A percentile compares a stretch with the other conserved stretches of the same genome.
Evolutionary conservation across 169 alveolate genomes (phyloP).

Genomic region (Plasmodium reichenowi): DNA sequence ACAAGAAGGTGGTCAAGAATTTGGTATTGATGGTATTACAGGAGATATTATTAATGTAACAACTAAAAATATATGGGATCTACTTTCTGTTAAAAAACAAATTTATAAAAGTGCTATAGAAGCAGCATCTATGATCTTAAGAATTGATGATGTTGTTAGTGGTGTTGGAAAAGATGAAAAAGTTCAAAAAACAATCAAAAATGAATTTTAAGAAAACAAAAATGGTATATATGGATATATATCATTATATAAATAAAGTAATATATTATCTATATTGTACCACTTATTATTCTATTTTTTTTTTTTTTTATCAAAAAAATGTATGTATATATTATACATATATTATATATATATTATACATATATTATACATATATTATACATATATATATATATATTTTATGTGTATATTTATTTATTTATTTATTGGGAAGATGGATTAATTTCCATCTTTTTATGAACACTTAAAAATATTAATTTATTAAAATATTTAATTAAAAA

Average conservation of each 20-base stretch:
- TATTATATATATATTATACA: no score
- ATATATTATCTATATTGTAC: no score
- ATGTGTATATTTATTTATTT: no score
- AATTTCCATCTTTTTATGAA: no score
- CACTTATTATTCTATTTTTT: not conserved
- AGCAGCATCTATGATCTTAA: constrained; percentile 94
- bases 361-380: no score
- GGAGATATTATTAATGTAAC: constrained; percentile 93
- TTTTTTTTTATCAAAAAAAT: not conserved
- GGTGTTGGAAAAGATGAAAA: constrained; percentile 91
- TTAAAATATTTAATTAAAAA: not conserved
- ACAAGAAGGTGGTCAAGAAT: constrained; percentile 80
- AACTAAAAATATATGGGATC: constrained; percentile 93
- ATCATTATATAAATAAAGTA: not conserved
- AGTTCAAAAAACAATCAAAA: constrained; percentile 24
- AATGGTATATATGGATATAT: not conserved
- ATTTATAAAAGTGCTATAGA: constrained; percentile 97
- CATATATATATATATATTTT: no score
- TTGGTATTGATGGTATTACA: constrained; percentile 96
- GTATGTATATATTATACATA: not conserved
- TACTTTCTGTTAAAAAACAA: constrained; percentile 96
- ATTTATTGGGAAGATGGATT: no score
- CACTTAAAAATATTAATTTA: not conserved
- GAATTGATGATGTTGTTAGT: constrained; percentile 97
- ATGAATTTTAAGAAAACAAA: not conserved